Evolutionary conservation across 1,284 basidiomycete species (phyloP), one percentile per base, ranked within the genome.

Genomic region (Golubevia pallescens): DNA sequence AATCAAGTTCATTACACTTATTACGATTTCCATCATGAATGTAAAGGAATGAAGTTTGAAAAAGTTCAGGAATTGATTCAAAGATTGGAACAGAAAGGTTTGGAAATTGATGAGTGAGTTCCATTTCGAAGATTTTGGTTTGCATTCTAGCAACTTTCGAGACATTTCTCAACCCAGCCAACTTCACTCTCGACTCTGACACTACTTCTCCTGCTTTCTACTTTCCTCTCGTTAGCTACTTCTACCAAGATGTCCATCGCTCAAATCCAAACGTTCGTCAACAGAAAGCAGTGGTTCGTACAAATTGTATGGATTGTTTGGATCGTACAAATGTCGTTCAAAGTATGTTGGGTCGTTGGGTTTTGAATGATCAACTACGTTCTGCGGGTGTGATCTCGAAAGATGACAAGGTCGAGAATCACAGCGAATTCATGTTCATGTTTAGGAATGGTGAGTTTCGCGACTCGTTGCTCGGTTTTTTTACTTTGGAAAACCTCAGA

Each of bases 251-350:
- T 48, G 16, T 48, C 42, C 8, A 48, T 48, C 42, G 42, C 34
- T 10, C 34, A 38, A 38, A 38, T 16, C 42, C 42, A 48, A 48
- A 75, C 57, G 55, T 64, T 56, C 75, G 70, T 53, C 60, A 69
- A 64, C 87, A 88, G 73, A 75, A 68, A 8, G 86, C 86, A 6
- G 87, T 88, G 28, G 83, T 88, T 28, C 81, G 87, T 16, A 86
- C 86, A 53, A 89, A 89, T 78, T 88, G 88, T 77, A 96, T 96
- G 93, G 94, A 95, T 86, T 97, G 95, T 80, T 89, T 97, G 58
- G 95, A 99, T 85, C 90, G 97, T 58, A 99, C 97, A 51, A 99
- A 98, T 85, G 96, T 99, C 57, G 92, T 95, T 4, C 97, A 99
- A 65, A 75, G 77, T 55, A 85, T 80, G 13, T 65, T 77, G 24